Evolutionary conservation across 2,329 filamentous ascomycete species (phyloP).

Genomic region (Mycosphaerelloides madeirae): DNA sequence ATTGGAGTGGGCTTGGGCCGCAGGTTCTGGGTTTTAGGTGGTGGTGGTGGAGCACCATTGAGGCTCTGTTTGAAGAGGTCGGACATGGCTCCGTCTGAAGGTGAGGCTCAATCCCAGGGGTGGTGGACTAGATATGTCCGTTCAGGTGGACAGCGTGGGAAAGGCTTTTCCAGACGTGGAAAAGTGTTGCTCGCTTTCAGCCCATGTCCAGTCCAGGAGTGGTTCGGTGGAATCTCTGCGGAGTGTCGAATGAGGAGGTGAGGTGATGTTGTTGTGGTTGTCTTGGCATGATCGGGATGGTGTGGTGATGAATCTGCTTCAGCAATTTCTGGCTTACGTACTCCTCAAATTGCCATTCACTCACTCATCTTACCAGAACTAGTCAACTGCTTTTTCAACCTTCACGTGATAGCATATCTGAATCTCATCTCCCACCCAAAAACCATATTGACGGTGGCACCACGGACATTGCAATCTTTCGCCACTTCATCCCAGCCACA

Average conservation of each 20-base stretch:
- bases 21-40: constrained; percentile 2
- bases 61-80: constrained; percentile 24
- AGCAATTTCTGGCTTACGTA: background rate
- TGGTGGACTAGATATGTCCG: no score
- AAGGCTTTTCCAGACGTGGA: no score
- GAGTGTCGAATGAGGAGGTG: background rate
- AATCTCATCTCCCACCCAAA: background rate
- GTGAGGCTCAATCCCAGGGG: background rate
- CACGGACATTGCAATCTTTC: background rate
- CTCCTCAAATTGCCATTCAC: constrained; percentile 1
- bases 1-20: constrained; percentile 21
- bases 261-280: no score
- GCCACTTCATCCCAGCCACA: background rate
- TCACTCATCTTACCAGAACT: background rate
- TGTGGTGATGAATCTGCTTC: no score
- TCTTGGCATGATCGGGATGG: no score
- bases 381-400: no score
- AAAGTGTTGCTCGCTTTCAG: no score
- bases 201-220: no score
- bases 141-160: no score
- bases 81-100: constrained; percentile 20
- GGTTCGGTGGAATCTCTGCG: no score
- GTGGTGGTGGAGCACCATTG: constrained; percentile 7
- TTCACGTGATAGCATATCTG: background rate
- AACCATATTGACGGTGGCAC: background rate